phyloP scores from a whole-genome alignment of 352 stramenopile genomes.

The Phytophthora agathidicida region DNA sequence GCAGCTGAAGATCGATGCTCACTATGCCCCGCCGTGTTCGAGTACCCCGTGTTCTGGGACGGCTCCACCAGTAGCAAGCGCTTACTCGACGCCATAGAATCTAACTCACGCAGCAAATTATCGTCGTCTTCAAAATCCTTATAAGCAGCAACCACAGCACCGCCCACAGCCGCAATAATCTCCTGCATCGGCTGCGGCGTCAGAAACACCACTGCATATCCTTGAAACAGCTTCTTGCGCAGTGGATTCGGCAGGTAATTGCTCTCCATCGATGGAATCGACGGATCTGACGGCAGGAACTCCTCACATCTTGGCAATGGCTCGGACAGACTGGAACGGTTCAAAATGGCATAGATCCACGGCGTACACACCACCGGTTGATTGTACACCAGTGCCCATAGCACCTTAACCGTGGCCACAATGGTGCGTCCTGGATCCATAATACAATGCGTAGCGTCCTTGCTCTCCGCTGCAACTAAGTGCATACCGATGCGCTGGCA shows the following conservation, averaged over 20 bases:
- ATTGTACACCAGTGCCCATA: slow-evolving; percentile 88
- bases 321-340: slow-evolving; percentile 75
- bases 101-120: slow-evolving; percentile 56
- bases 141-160: slow-evolving; percentile 69
- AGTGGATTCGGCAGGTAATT: slow-evolving; percentile 81
- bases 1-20: slow-evolving; percentile 35
- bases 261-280: slow-evolving; percentile 53
- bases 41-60: slow-evolving; percentile 54
- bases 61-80: slow-evolving; percentile 74
- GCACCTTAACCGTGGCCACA: slow-evolving; percentile 85
- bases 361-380: slow-evolving; percentile 82
- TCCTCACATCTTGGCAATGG: slow-evolving; percentile 78
- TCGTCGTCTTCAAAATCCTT: slow-evolving; percentile 59
- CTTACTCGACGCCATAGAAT: slow-evolving; percentile 50
- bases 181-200: slow-evolving; percentile 77
- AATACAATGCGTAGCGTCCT: slow-evolving; percentile 84
- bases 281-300: slow-evolving; percentile 69
- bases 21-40: slow-evolving; percentile 55
- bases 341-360: slow-evolving; percentile 83
- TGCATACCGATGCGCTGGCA: slow-evolving; percentile 88
- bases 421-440: slow-evolving; percentile 84
- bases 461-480: slow-evolving; percentile 55
- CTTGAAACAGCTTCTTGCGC: slow-evolving; percentile 77
- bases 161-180: slow-evolving; percentile 77
- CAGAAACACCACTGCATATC: slow-evolving; percentile 80